Conservation (phyloP, 164 flowering plant genomes). For the Kingdonia uniflora region DNA sequence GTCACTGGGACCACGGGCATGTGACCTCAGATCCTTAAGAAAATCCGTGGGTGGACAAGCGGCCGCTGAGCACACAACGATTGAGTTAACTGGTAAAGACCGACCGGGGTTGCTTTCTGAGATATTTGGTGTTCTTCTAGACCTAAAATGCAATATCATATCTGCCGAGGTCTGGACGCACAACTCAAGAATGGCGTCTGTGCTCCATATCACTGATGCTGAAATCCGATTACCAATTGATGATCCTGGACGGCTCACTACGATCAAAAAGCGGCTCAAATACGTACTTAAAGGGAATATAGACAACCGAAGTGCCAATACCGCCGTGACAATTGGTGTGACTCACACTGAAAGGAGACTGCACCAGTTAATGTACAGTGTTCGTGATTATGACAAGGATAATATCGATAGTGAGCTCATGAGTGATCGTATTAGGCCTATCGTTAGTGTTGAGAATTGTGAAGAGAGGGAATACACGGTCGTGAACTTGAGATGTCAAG, state of each 20-base stretch:
- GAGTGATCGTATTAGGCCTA: constrained; percentile 33
- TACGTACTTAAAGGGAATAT: constrained; percentile 60
- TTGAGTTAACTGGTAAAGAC: constrained; percentile 81
- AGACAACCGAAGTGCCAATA: constrained; percentile 60
- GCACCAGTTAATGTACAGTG: constrained; percentile 95
- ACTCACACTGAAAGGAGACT: constrained; percentile 79
- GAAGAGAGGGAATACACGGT: constrained; percentile 69
- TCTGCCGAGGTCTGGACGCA: constrained; percentile 97
- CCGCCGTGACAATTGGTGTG: constrained; percentile 55
- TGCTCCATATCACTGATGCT: constrained; percentile 75
- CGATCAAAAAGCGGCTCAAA: constrained; percentile 58
- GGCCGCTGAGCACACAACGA: constrained; percentile 57
- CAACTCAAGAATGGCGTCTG: constrained; percentile 91
- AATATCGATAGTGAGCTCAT: constrained; percentile 17
- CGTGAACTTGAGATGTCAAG: constrained; percentile 62
- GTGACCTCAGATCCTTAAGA: constrained; percentile 38
- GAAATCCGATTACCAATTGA: constrained; percentile 45
- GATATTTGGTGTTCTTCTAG: constrained; percentile 77
- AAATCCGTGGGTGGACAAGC: constrained; percentile 78
- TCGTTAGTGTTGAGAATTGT: constrained; percentile 59
- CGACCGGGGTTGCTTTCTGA: constrained; percentile 90
- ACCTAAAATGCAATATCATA: constrained; percentile 83
- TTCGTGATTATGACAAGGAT: constrained; percentile 62
- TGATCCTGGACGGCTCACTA: constrained; percentile 47
- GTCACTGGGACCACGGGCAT: constrained; percentile 55